Evolutionary conservation across 2,329 filamentous ascomycete genomes (phyloP).

Genomic region (Waltergamsia citrina): DNA sequence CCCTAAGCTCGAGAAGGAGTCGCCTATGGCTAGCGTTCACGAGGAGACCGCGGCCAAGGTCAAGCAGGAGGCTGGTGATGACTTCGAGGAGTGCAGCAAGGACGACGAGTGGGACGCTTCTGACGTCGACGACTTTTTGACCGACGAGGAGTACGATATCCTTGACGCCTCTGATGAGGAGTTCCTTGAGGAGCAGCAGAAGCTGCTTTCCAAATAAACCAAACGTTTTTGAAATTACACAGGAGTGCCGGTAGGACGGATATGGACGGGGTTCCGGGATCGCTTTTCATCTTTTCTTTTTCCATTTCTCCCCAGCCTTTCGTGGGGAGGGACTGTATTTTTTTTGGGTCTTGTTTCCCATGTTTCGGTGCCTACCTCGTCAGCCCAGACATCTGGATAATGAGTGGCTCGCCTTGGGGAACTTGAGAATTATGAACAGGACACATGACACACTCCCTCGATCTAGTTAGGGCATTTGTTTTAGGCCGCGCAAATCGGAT

Average conservation of each 20-base stretch:
- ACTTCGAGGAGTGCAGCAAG: conserved; percentile 39
- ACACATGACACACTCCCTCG: no score
- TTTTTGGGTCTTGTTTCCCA: no score
- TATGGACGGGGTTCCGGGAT: conserved; percentile 2
- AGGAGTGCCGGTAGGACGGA: neutral
- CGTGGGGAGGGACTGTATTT: no score
- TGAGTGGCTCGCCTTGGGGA: no score
- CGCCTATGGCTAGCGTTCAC: conserved; percentile 71
- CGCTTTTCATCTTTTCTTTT: conserved; percentile 1
- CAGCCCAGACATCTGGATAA: no score
- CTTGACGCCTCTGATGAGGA: conserved; percentile 93
- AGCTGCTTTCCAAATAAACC: neutral
- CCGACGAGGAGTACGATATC: conserved; percentile 97
- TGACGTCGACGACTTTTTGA: conserved; percentile 74
- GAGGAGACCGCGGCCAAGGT: conserved; percentile 30
- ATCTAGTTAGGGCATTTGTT: no score
- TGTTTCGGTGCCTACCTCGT: no score
- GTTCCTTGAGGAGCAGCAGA: conserved; percentile 40
- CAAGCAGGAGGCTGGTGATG: conserved; percentile 32
- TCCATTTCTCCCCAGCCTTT: neutral
- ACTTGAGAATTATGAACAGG: no score
- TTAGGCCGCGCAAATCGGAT: no score
- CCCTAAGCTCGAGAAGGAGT: conserved; percentile 92
- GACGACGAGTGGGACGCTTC: conserved; percentile 52
- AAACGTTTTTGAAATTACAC: neutral